Base-by-base conservation (phyloP, 176 grass and related monocot species). In the Cenchrus purpureus region DNA sequence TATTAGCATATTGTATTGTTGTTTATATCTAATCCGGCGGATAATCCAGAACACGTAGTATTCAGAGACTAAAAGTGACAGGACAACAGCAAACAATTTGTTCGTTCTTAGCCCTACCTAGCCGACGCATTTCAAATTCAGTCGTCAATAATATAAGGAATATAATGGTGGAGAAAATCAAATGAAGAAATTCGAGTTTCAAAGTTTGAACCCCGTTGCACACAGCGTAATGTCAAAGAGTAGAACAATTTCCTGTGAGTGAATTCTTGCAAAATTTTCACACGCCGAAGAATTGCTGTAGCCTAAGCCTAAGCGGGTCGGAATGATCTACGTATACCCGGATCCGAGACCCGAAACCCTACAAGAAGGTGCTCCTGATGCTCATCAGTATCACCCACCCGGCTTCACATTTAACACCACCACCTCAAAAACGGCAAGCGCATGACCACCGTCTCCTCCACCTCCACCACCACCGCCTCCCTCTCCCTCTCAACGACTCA, bases 341-440 rank as follows among this genome's bases (percentile, higher is more conserved):
- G 12, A 55, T 29, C 13, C 73, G 4, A 2, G 63, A 78, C 16
- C 71, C 73, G 53, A 34, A 42, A 12, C 73, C 50, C 45, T 17
- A 13, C 4, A 86, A 63, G 45, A 71, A 13, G 10, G 20, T 34
- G 49, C 42, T 22, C 67, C n/a, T 10, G 2, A 37, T 37, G 3
- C 34, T 37, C 34, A 37, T 32, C 54, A 37, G 34, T 37, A 62
- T 52, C 59, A 59, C 71, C 82, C 59, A 57, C 74, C 74, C 51
- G 43, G 31, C 20, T 20, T 81, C 84, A 42, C 78, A 90, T 86
- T 87, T 83, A 90, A 87, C 80, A 10, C 61, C 88, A 20, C 68
- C 76, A 80, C 82, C 64, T 76, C 79, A 71, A 60, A 82, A 82
- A 82, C 79, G 22, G 79, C 66, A 71, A 82, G 66, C 65, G 14